Percentiles rank a stretch among this genome's conserved stretches.
Evolutionary conservation across 768 basidiomycete genomes (phyloP).

Genomic region (Russula foetens): DNA sequence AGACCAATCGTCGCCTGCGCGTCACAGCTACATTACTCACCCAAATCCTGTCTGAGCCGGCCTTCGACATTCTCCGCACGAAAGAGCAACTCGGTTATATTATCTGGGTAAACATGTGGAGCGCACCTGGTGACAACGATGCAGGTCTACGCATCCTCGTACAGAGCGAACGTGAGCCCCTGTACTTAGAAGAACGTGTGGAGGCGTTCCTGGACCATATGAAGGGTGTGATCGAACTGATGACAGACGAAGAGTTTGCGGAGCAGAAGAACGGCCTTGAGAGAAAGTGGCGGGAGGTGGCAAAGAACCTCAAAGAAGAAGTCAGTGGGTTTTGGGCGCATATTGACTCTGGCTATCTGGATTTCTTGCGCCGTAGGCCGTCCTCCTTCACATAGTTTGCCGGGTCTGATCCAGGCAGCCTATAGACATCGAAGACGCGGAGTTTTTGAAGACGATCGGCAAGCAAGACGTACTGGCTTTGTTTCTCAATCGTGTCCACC

Average conservation of each 20-base stretch:
- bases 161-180: conserved; percentile 78
- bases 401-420: no score
- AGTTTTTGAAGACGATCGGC: conserved; percentile 50
- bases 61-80: conserved; percentile 86
- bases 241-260: conserved; percentile 64
- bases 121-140: conserved; percentile 54
- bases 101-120: conserved; percentile 54
- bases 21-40: conserved; percentile 63
- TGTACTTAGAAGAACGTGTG: conserved; percentile 78
- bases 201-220: conserved; percentile 80
- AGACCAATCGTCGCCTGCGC: conserved; percentile 54
- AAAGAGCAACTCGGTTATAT: conserved; percentile 95
- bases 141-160: conserved; percentile 76
- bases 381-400: neutral
- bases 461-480: conserved; percentile 69
- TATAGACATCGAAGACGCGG: no score
- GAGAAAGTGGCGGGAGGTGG: conserved; percentile 74
- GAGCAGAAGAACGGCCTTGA: conserved; percentile 73
- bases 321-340: conserved; percentile 53
- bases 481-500: conserved; percentile 64
- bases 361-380: conserved; percentile 79
- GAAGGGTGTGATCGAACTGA: conserved; percentile 55
- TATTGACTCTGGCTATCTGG: conserved; percentile 72
- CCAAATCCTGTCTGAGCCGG: conserved; percentile 82
- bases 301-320: conserved; percentile 88